Evolutionary conservation across 2,329 filamentous ascomycete species (phyloP), one percentile per base, ranked within the genome.

Genomic region (Hymenoscyphus salicellus): DNA sequence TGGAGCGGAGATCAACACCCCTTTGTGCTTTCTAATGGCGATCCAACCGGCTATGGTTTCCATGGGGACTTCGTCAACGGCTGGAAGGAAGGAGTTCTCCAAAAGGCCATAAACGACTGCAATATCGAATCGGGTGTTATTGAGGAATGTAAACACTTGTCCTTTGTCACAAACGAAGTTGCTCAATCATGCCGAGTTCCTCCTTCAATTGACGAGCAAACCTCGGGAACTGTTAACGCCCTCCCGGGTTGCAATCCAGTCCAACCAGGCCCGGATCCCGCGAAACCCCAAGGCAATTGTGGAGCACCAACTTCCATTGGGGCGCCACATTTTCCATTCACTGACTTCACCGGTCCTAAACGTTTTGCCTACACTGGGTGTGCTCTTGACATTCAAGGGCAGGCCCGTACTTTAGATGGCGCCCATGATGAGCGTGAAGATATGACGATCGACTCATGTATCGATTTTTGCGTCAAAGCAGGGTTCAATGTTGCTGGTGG

Each of bases 281-380:
- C 71, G 33, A 43, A 66, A 5, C 75, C 73, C 49, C 70, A 71
- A n/a, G 64, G 82, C 72, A 76, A 66, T 30, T 85, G 83, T 66
- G 83, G 83, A 62, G 80, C 82, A 23, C 76, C 80, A 62, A 76
- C 77, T 8, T 71, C 75, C 33, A 79, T 86, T 65, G 82, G 82
- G 1, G 65, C 80, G 33, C 83, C 82, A 68, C 72, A 78, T 57
- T 76, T 78, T 28, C 75, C 76, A 66, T 81, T 78, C 67, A 77
- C 75, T 23, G 77, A 82, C 60, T 74, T 82, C 30, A 81, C 80
- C 2, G 69, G 69, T 28, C 77, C 82, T 55, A 78, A 79, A 61
- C 79, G 81, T 56, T 91, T 87, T 79, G 78, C 79, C 55, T 82
- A 85, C 68, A 73, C 83, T n/a, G 88, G 88, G 63, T 91, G 88